Conservation (phyloP, 805 yeast species). For the Candida anglica region DNA sequence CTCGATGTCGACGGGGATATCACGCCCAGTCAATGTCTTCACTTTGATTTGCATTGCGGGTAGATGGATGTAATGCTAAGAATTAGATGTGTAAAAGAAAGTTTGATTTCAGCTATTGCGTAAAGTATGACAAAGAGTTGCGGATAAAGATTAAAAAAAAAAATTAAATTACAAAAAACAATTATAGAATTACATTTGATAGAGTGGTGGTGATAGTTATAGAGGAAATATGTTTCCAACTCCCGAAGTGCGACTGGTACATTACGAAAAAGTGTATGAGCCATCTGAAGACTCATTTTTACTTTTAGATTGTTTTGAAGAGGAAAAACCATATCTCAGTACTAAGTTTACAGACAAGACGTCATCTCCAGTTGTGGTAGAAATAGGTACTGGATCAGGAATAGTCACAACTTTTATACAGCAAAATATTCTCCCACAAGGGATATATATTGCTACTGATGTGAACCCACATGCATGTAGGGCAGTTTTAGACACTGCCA, state of each 20-base stretch:
- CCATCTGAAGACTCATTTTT: conserved; percentile 93
- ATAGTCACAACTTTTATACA: conserved; percentile 76
- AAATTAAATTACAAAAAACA: conserved; percentile 1
- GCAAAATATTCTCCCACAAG: conserved; percentile 47
- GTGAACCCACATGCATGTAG: conserved; percentile 74
- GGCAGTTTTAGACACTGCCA: conserved; percentile 26
- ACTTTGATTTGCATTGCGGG: conserved; percentile 60
- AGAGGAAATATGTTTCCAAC: conserved; percentile 94
- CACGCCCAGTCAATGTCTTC: conserved; percentile 79
- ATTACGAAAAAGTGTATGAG: conserved; percentile 78
- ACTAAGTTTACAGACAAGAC: conserved; percentile 10
- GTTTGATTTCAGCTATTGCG: neutral
- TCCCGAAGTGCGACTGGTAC: conserved; percentile 55
- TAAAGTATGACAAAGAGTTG: too few relatives aligned
- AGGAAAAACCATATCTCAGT: conserved; percentile 38
- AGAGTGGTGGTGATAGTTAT: too few relatives aligned
- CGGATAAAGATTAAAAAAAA: neutral
- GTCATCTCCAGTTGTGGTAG: conserved; percentile 57
- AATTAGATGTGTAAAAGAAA: neutral
- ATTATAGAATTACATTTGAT: too few relatives aligned
- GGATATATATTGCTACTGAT: conserved; percentile 68
- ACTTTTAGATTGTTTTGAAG: conserved; percentile 75
- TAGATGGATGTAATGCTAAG: neutral
- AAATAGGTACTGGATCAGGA: conserved; percentile 92
- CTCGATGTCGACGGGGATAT: conserved; percentile 73